Percentiles rank a stretch among this genome's conserved stretches.
These are phyloP conservation scores for Globisporangium sylvaticum DNA, from an alignment of 352 stramenopile genomes.

Conservation along the genomic window DNA sequence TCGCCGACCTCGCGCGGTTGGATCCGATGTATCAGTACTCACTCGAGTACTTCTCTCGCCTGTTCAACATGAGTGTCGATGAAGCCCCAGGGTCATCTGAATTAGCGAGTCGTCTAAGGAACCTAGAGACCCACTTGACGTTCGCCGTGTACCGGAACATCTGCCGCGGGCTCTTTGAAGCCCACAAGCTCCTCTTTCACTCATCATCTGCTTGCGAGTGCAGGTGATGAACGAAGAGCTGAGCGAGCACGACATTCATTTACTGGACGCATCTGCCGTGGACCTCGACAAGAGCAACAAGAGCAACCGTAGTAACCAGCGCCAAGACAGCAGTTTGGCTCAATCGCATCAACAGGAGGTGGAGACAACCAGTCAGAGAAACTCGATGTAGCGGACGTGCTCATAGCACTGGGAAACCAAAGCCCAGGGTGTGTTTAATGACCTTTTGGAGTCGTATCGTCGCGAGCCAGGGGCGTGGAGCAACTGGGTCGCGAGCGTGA, in stretches of 20 bases:
- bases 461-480: constrained; percentile 35
- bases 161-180: constrained; percentile 61
- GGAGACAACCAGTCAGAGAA: not conserved
- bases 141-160: constrained; percentile 68
- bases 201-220: constrained; percentile 51
- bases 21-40: constrained; percentile 85
- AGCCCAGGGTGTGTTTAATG: constrained; percentile 23
- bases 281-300: constrained; percentile 2
- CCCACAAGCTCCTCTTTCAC: constrained; percentile 55
- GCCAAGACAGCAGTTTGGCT: not conserved
- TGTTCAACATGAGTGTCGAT: constrained; percentile 62
- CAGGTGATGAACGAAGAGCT: constrained; percentile 49
- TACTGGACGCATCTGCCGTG: constrained; percentile 29
- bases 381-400: constrained; percentile 17
- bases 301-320: not conserved
- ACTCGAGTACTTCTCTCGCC: constrained; percentile 59
- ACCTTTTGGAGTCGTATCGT: constrained; percentile 42
- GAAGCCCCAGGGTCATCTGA: constrained; percentile 26
- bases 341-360: not conserved
- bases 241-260: constrained; percentile 20
- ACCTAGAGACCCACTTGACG: constrained; percentile 42
- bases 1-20: constrained; percentile 49
- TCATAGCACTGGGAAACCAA: constrained; percentile 27
- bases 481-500: constrained; percentile 31
- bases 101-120: constrained; percentile 34